Conservation (phyloP, 2,329 filamentous ascomycete genomes). For the Neonectria punicea region DNA sequence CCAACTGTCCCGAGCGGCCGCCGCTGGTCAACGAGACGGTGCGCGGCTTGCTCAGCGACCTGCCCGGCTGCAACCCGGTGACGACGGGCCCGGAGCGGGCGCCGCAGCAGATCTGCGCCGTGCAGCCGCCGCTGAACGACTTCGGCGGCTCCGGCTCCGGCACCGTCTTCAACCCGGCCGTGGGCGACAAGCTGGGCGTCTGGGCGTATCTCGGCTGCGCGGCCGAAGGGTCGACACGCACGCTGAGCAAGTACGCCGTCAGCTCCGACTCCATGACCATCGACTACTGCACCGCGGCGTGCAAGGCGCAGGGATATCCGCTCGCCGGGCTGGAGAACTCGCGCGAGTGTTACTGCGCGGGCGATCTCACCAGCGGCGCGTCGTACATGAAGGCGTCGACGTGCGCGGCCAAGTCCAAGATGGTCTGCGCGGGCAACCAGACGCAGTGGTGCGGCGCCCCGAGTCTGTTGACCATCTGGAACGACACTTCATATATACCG, state of each 20-base stretch:
- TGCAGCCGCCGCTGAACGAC: conserved; percentile 28
- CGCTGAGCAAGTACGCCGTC: conserved; percentile 33
- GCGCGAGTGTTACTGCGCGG: conserved; percentile 36
- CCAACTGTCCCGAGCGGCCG: conserved; percentile 36
- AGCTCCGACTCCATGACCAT: conserved; percentile 32
- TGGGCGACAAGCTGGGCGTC: conserved; percentile 30
- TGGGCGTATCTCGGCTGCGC: conserved; percentile 37
- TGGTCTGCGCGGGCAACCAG: conserved; percentile 34
- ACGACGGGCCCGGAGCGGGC: conserved; percentile 29
- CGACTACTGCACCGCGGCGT: conserved; percentile 33
- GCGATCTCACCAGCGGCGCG: conserved; percentile 23
- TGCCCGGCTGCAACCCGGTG: conserved; percentile 36
- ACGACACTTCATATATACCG: conserved; percentile 34
- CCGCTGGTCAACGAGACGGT: conserved; percentile 32
- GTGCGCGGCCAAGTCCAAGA: conserved; percentile 31
- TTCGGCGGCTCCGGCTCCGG: conserved; percentile 17
- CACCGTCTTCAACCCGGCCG: conserved; percentile 29
- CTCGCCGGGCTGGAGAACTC: conserved; percentile 37
- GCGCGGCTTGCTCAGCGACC: conserved; percentile 29
- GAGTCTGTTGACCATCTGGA: conserved; percentile 33
- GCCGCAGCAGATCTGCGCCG: conserved; percentile 14
- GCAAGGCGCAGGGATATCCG: conserved; percentile 34
- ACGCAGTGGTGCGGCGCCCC: conserved; percentile 39
- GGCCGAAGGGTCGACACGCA: conserved; percentile 25
- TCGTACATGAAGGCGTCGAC: conserved; percentile 31